Evolutionary conservation across 306 rosid species (phyloP), one percentile per base, ranked within the genome.

Genomic region (Styphnolobium japonicum): DNA sequence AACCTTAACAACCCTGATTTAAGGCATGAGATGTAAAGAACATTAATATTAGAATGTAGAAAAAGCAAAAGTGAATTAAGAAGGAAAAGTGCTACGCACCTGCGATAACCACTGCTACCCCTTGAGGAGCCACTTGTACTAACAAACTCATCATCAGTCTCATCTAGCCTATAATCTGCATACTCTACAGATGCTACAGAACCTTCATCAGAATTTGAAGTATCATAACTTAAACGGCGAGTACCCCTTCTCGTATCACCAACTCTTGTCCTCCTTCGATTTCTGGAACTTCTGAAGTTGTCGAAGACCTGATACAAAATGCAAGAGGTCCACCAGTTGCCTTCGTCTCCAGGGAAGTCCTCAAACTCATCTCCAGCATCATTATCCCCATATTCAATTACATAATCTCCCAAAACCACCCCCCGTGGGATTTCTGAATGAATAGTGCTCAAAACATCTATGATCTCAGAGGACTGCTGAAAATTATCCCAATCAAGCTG

Each of bases 281-380:
- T 94, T 78, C 98, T 89, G 2, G 97, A 92, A 84, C 85, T 92
- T 79, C 98, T 89, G 36, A 94, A 84, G 84, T 94, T 89, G 74
- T 94, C 95, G 22, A 94, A 92, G 33, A 91, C 94, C 71, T 93
- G 98, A 86, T 94, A 94, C 79, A 92, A 82, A 49, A 94, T 92
- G 76, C 98, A 94, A 18, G 97, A 92, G 79, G 97, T 94, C 98
- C 98, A 94, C 98, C 98, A 92, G 83, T 90, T 92, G 77, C 97
- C 97, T 8, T 90, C 91, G 39, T 85, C 93, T 36, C 92, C 95
- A 10, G 83, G 97, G 80, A 92, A 94, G 85, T 92, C 97, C 61
- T 92, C 98, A 42, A 89, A 91, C 84, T 92, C 98, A 63, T 92
- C 95, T 42, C 91, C 87, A 67, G 86, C 85, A 68, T 92, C 97